Evolutionary conservation across 768 basidiomycete species (phyloP), one percentile per base, ranked within the genome.

Genomic region (Cystobasidium onofrii): DNA sequence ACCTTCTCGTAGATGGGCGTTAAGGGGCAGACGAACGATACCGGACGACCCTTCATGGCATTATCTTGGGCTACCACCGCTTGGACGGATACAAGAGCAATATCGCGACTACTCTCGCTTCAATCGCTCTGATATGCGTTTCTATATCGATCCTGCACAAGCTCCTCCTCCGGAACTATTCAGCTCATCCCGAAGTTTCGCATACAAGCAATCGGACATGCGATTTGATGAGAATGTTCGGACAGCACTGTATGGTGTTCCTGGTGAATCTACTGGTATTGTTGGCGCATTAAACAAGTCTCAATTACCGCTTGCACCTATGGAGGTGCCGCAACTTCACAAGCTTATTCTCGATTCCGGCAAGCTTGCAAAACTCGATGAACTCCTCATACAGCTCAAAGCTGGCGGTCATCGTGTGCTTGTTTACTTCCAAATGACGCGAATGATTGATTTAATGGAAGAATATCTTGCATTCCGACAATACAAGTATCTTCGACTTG

Each of bases 371-470:
- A 86, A 90, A 33, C 85, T 99, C 61, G 96, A 99, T 81, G 79
- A 85, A 25, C 83, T 99, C n/a, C 84, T 99, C 9, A 89, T 91
- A 75, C 91, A 95, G 78, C 87, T 99, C 73, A 98, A 96, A 82
- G 85, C 87, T 41, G 90, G 88, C 0, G 94, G 94, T 75, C 96
- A 99, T 81, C 88, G 93, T 57, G 92, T 95, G 17, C 82, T 99
- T 78, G 85, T 99, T 23, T 99, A 98, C 83, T 98, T 97, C 88
- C 96, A 99, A 82, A 99, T 99, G 96, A 98, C 95, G 15, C 87
- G 89, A 74, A 99, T 98, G 96, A 96, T 99, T 89, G 94, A 97
- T 80, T 84, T 98, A 63, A 94, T 98, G 87, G 96, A 98, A 81
- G 96, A 98, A 80, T 99, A 97, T 80, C 85, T 99, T 74, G 91